Evolutionary conservation across 805 yeast genomes (phyloP).

Genomic region (Yarrowia hollandica): DNA sequence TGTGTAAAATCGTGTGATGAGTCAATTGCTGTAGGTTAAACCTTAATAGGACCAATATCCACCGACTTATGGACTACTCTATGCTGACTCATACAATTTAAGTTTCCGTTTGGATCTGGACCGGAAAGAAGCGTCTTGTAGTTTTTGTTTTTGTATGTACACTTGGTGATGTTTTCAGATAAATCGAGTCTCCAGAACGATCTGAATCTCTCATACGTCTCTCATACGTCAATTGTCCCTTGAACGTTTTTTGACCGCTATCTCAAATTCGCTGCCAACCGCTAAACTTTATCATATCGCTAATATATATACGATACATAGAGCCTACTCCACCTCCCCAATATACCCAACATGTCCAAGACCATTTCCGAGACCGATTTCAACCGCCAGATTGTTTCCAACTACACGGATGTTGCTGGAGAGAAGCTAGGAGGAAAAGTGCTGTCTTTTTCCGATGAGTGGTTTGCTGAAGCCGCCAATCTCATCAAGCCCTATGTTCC

Average conservation of each 20-base stretch:
- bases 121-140: too few relatives aligned
- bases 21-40: neutral
- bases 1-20: neutral
- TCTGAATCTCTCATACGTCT: too few relatives aligned
- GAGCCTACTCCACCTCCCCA: neutral
- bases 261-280: neutral
- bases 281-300: neutral
- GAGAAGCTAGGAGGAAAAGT: conserved; percentile 80
- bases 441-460: conserved; percentile 74
- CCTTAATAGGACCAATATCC: neutral
- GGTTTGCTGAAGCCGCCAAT: conserved; percentile 93
- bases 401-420: conserved; percentile 68
- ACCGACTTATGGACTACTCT: neutral
- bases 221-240: too few relatives aligned
- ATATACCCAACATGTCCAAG: neutral
- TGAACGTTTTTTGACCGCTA: too few relatives aligned
- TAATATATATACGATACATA: neutral
- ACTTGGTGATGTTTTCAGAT: neutral
- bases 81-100: neutral
- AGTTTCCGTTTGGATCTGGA: conserved; percentile 6
- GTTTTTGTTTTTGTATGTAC: neutral
- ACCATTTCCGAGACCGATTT: neutral
- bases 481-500: conserved; percentile 80
- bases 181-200: neutral
- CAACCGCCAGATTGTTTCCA: conserved; percentile 22